Conservation (phyloP, 140 eudicot genomes). For the Cichorium intybus region DNA sequence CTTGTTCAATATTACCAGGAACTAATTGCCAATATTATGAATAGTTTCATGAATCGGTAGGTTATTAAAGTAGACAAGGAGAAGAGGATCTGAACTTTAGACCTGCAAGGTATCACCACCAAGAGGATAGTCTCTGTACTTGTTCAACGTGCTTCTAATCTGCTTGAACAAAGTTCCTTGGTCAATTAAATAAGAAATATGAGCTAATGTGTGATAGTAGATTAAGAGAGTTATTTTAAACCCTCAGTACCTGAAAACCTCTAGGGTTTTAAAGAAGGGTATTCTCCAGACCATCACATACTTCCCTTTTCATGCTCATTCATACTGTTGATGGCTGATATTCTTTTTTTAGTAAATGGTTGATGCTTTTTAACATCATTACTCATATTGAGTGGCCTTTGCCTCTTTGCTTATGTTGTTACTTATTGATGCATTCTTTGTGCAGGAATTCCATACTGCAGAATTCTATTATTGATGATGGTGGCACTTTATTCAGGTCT, state of each 20-base stretch:
- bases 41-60: not conserved
- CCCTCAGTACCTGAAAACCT: not conserved
- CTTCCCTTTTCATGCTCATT: not conserved
- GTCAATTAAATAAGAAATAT: not conserved
- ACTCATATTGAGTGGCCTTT: not conserved
- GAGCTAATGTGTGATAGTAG: not conserved
- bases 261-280: not conserved
- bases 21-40: constrained; percentile 5
- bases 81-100: not conserved
- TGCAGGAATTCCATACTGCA: constrained; percentile 53
- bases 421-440: constrained; percentile 25
- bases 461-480: constrained; percentile 33
- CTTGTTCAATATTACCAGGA: not conserved
- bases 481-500: constrained; percentile 54
- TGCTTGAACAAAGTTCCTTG: not conserved
- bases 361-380: too few relatives aligned
- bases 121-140: not conserved
- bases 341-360: too few relatives aligned
- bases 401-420: constrained; percentile 4
- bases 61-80: not conserved
- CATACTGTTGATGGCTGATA: not conserved
- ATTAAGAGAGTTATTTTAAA: not conserved
- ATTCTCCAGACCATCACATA: not conserved
- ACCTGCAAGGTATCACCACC: not conserved
- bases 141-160: constrained; percentile 10